Base-by-base conservation (phyloP, 768 basidiomycete species). In the Phylloporus rhodoxanthus region DNA sequence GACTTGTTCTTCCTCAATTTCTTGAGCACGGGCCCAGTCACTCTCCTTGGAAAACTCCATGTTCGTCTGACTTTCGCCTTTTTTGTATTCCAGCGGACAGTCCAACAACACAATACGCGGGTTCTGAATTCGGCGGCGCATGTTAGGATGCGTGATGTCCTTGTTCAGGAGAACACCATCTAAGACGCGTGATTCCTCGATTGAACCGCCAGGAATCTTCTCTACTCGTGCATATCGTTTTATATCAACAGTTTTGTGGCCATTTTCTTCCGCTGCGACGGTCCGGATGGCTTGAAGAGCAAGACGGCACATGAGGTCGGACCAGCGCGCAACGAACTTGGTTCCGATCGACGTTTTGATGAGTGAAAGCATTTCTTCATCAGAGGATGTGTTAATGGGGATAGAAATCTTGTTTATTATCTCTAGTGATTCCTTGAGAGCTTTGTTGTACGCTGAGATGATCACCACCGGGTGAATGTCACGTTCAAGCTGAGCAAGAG, bases 271-370 rank as follows among this genome's bases (percentile, higher is more conserved):
- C 37, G 80, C 77, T 2, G 92, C 79, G 45, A 99, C 95, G 4
- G 84, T 91, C 15, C 87, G 83, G 7, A 98, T 89, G 4, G 96
- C 95, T 56, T 95, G 80, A 14, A 99, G 75, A 1, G 96, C 96
- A 44, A 99, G 84, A 54, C 75, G 80, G 70, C 95, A 98, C 96
- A 98, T 99, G 54, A 98, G 83, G 64, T 95, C 93, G 1, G 86
- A 85, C 96, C 96, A 98, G 34, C 96, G 84, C 25, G 82, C 83
- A 60, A 93, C 92, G 64, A 98, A 97, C 69, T 98, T 98, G 40
- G 96, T 98, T 15, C 96, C 96, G 70, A 98, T 96, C 33, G 92
- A 95, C 0, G 91, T 95, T 70, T 96, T 96, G 80, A 99, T 98
- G 60, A 99, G 81, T 5, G 88, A 78, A 47, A 98, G 82, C 95